A percentile compares a stretch with the other conserved stretches of the same genome.
phyloP scores from a whole-genome alignment of 169 alveolate species.

The Eimeria praecox region DNA sequence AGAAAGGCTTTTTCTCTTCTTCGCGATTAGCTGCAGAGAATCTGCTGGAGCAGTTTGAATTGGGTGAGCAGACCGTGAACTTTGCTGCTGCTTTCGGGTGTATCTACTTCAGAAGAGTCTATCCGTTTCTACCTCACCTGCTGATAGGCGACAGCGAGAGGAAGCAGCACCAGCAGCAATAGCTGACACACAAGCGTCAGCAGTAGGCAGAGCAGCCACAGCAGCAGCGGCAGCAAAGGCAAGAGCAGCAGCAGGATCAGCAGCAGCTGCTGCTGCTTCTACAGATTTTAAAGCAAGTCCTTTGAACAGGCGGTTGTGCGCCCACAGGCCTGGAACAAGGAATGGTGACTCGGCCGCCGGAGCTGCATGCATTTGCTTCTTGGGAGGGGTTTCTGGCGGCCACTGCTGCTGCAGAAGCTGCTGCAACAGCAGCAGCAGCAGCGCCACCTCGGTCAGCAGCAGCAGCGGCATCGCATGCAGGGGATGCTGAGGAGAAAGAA shows the following conservation, averaged over 20 bases:
- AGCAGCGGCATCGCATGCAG: not conserved
- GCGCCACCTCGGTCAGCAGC: conserved; percentile 17
- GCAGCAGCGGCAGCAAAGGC: not conserved
- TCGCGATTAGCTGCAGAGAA: conserved; percentile 65
- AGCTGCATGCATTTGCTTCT: conserved; percentile 74
- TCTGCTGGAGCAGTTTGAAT: conserved; percentile 40
- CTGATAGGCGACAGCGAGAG: not conserved
- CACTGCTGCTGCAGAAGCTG: not conserved
- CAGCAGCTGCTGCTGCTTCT: not conserved
- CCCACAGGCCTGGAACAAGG: conserved; percentile 74
- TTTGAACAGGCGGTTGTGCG: not conserved
- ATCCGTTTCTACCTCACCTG: not conserved
- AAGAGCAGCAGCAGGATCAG: conserved; percentile 10
- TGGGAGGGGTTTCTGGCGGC: conserved; percentile 69
- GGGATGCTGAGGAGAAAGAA: not conserved
- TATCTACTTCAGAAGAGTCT: not conserved
- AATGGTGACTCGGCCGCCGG: conserved; percentile 62
- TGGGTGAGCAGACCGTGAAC: conserved; percentile 73
- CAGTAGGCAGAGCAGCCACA: not conserved
- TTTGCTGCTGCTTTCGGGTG: not conserved
- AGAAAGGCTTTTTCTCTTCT: conserved; percentile 63
- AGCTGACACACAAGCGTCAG: not conserved
- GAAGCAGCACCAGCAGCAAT: not conserved
- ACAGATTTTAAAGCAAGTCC: no score
- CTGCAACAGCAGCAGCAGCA: not conserved